These are phyloP conservation scores for Pleurotus eryngii DNA, from an alignment of 768 basidiomycete genomes.

Conservation along the genomic window DNA sequence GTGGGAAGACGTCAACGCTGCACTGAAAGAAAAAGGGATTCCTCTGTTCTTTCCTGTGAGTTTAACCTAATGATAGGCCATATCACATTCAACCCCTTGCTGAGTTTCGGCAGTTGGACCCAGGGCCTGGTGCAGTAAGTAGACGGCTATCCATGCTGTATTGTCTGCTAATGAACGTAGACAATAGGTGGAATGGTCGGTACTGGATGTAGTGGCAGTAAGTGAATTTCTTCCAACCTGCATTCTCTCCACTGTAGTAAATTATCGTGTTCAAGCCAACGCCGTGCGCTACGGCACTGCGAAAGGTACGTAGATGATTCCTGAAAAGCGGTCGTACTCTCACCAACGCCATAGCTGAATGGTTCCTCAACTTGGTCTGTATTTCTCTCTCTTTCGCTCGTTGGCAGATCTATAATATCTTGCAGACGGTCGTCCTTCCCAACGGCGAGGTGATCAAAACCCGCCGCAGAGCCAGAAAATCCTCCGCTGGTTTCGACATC, in stretches of 20 bases:
- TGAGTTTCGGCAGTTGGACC: conserved; percentile 49
- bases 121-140: conserved; percentile 66
- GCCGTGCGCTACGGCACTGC: conserved; percentile 88
- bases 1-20: conserved; percentile 77
- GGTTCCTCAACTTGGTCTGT: conserved; percentile 81
- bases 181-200: conserved; percentile 90
- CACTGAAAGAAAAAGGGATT: conserved; percentile 64
- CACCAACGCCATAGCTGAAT: conserved; percentile 40
- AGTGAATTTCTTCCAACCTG: conserved; percentile 21
- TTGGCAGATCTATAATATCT: background rate
- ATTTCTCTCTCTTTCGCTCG: background rate
- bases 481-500: conserved; percentile 81
- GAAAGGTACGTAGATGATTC: conserved; percentile 38
- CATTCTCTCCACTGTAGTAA: too few species aligned
- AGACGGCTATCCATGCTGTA: background rate
- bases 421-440: conserved; percentile 83
- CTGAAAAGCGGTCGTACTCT: background rate
- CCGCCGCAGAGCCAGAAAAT: conserved; percentile 72
- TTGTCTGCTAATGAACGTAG: conserved; percentile 24
- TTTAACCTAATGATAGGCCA: background rate
- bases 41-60: conserved; percentile 85
- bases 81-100: background rate
- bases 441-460: conserved; percentile 91
- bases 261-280: conserved; percentile 45
- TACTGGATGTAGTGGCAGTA: conserved; percentile 83